Evolutionary conservation across 1,139 yeast genomes (phyloP).

Genomic region (Yamadazyma epiphylla): DNA sequence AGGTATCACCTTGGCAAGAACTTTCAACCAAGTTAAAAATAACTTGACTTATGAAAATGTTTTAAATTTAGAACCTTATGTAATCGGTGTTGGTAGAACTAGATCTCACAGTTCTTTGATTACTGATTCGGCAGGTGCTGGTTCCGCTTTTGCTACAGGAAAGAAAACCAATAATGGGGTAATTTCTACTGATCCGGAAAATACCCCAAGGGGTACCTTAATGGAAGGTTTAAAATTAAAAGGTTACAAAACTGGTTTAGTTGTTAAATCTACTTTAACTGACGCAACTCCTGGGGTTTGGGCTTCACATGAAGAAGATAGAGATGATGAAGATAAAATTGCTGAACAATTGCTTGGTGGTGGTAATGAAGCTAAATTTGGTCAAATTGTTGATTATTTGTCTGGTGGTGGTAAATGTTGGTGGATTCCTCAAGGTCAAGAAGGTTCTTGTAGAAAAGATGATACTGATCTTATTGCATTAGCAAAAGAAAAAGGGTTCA

Average conservation of each 20-base stretch:
- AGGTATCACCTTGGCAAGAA: conserved; percentile 68
- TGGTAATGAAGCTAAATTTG: too few species aligned
- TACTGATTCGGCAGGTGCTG: conserved; percentile 94
- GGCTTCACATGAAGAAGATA: conserved; percentile 62
- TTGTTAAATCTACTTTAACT: conserved; percentile 74
- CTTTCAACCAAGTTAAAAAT: conserved; percentile 59
- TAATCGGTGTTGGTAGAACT: conserved; percentile 77
- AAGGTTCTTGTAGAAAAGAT: conserved; percentile 70
- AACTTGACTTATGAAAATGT: conserved; percentile 43
- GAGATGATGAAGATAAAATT: conserved; percentile 69
- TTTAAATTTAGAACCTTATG: conserved; percentile 58
- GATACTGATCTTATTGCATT: conserved; percentile 57
- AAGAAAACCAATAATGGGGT: conserved; percentile 81
- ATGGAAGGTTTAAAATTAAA: conserved; percentile 76
- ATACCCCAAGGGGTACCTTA: conserved; percentile 73
- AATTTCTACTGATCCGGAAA: conserved; percentile 64
- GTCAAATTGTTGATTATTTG: conserved; percentile 72
- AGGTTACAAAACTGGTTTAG: conserved; percentile 79
- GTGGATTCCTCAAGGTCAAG: conserved; percentile 45
- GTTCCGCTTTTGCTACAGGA: conserved; percentile 84
- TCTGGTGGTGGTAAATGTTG: conserved; percentile 90
- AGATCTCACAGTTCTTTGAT: conserved; percentile 66
- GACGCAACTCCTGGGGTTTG: conserved; percentile 73
- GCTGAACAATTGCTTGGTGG: conserved; percentile 75
- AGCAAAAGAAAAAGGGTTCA: conserved; percentile 61